phyloP scores from a whole-genome alignment of 2,329 filamentous ascomycete species.

The Microcera coccophila region DNA sequence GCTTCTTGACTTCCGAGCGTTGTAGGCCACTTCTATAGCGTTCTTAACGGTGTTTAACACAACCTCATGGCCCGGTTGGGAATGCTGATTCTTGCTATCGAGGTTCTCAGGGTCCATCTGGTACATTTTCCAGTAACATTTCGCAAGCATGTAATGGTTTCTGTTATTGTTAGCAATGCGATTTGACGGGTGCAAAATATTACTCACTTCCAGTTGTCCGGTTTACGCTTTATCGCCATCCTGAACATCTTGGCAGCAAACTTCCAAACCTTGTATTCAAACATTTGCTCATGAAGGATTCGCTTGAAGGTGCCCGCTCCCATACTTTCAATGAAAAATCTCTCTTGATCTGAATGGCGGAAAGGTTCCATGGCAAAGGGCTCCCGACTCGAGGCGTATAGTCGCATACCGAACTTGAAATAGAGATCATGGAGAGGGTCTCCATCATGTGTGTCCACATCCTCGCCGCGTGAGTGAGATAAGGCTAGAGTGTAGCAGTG shows the following conservation, averaged over 20 bases:
- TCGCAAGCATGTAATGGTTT: slow-evolving; percentile 58
- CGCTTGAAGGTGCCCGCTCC: slow-evolving; percentile 50
- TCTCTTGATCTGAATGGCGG: slow-evolving; percentile 51
- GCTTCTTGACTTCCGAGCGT: slow-evolving; percentile 51
- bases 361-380: slow-evolving; percentile 62
- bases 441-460: slow-evolving; percentile 43
- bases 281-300: slow-evolving; percentile 54
- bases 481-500: slow-evolving; percentile 69
- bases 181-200: background rate
- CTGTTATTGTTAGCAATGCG: slow-evolving; percentile 27
- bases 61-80: slow-evolving; percentile 31
- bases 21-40: slow-evolving; percentile 48
- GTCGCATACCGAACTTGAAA: slow-evolving; percentile 57
- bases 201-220: slow-evolving; percentile 55
- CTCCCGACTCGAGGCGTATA: slow-evolving; percentile 60
- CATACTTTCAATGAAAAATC: slow-evolving; percentile 52
- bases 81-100: slow-evolving; percentile 39
- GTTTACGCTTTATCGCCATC: slow-evolving; percentile 52
- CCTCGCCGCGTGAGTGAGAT: slow-evolving; percentile 49
- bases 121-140: slow-evolving; percentile 63
- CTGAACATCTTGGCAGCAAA: slow-evolving; percentile 54
- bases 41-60: slow-evolving; percentile 50
- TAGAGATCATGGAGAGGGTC: slow-evolving; percentile 57
- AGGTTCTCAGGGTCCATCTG: slow-evolving; percentile 44
- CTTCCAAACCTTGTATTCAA: slow-evolving; percentile 59